Conservation (phyloP, 176 grass and related monocot species). For the Lolium perenne region DNA sequence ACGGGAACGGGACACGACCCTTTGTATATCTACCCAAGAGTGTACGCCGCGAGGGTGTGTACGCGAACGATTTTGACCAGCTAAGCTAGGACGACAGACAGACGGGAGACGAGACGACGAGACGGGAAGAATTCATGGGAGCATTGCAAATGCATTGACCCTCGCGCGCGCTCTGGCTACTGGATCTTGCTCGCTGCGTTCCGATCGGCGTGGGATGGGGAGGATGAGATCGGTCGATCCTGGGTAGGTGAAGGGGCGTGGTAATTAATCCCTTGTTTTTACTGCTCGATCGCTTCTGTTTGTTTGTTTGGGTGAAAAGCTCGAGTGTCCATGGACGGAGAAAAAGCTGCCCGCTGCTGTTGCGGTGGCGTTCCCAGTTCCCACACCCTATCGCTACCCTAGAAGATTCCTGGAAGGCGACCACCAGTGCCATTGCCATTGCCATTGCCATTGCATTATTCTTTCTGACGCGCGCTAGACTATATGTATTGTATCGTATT, state of each 20-base stretch:
- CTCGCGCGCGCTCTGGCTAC: neutral
- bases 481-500: slow-evolving; percentile 31
- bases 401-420: slow-evolving; percentile 66
- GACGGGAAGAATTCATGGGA: slow-evolving; percentile 19
- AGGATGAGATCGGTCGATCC: neutral
- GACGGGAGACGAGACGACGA: neutral
- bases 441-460: slow-evolving; percentile 21
- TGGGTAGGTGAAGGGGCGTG: slow-evolving; percentile 22
- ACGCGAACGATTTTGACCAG: slow-evolving; percentile 33
- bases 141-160: slow-evolving; percentile 33
- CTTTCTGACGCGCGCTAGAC: neutral
- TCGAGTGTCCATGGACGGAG: no score
- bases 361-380: slow-evolving; percentile 32
- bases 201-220: neutral
- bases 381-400: slow-evolving; percentile 11
- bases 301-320: slow-evolving; percentile 8
- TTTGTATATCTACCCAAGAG: neutral
- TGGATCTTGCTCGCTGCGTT: neutral
- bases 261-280: slow-evolving; percentile 11
- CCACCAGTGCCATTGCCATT: neutral
- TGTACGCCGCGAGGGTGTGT: slow-evolving; percentile 9
- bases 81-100: slow-evolving; percentile 18
- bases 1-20: neutral
- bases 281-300: neutral
- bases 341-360: slow-evolving; percentile 18